phyloP scores from a whole-genome alignment of 257 asterid genomes.

The Solanum sparsipilum region DNA sequence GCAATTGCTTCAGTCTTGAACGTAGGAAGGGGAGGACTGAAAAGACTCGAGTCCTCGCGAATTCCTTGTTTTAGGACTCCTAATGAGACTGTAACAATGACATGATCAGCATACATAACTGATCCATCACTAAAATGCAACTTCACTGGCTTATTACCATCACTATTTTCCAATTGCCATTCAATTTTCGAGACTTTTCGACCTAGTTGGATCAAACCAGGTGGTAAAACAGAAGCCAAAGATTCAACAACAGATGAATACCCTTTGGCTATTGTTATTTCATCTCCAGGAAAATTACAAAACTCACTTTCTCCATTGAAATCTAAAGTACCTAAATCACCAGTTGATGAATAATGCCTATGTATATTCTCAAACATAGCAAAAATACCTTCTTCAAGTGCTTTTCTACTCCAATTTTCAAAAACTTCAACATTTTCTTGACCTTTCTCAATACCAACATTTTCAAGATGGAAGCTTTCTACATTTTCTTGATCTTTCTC shows the following conservation, averaged over 20 bases:
- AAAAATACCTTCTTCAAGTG: not conserved
- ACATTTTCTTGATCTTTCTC: not conserved
- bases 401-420: not conserved
- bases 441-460: not conserved
- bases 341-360: constrained; percentile 70
- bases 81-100: constrained; percentile 66
- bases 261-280: constrained; percentile 62
- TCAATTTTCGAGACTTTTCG: constrained; percentile 45
- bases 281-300: constrained; percentile 70
- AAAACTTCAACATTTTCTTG: not conserved
- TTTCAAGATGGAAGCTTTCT: not conserved
- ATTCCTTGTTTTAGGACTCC: constrained; percentile 68
- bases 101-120: constrained; percentile 54
- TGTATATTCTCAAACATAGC: constrained; percentile 69
- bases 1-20: constrained; percentile 52
- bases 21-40: constrained; percentile 60
- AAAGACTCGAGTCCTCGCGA: constrained; percentile 22
- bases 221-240: constrained; percentile 59
- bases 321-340: constrained; percentile 43
- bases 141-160: constrained; percentile 37
- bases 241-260: constrained; percentile 48
- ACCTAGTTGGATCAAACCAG: constrained; percentile 50
- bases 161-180: constrained; percentile 27
- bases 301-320: constrained; percentile 63
- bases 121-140: constrained; percentile 67